These are phyloP conservation scores for Kondoa malvinella DNA, from an alignment of 768 basidiomycete species.

Conservation along the genomic window DNA sequence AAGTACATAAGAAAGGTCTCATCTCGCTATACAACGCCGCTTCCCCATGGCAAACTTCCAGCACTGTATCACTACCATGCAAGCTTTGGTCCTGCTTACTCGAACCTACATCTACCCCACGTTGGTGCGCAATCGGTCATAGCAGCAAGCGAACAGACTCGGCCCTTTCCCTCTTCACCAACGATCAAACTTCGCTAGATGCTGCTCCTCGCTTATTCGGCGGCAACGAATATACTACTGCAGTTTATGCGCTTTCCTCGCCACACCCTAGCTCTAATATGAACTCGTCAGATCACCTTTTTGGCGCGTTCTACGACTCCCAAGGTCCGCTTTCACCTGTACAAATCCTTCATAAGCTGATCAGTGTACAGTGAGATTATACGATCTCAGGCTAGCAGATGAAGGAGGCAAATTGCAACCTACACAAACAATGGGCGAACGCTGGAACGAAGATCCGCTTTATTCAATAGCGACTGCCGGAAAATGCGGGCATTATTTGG, in stretches of 20 bases:
- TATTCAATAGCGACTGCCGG: background rate
- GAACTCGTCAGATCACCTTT: background rate
- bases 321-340: no score
- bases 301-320: background rate
- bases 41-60: background rate
- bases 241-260: background rate
- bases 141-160: background rate
- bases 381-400: background rate
- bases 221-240: background rate
- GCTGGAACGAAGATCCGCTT: background rate
- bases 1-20: background rate
- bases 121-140: background rate
- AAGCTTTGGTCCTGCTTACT: background rate
- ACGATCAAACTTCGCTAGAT: background rate
- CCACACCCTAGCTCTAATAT: background rate
- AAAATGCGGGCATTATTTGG: background rate
- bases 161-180: background rate
- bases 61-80: background rate
- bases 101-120: background rate
- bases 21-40: background rate
- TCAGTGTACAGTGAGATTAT: background rate
- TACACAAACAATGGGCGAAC: background rate
- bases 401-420: background rate
- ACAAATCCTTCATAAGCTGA: no score
- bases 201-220: background rate